phyloP scores from a whole-genome alignment of 768 basidiomycete species.

The Heimioporus sp. region DNA sequence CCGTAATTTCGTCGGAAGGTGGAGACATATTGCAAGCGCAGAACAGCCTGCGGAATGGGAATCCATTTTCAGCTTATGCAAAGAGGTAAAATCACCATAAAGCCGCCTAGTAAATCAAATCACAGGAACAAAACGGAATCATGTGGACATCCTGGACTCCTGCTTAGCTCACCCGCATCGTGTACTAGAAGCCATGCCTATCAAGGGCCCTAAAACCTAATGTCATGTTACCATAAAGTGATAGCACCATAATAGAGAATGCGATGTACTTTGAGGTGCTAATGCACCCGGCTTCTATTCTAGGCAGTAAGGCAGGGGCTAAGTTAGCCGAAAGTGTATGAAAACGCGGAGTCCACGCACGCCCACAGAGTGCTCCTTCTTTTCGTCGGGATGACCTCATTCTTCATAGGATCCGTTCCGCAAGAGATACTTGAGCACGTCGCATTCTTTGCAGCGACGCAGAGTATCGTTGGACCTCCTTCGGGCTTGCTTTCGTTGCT shows the following conservation, averaged over 20 bases:
- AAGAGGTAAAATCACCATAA: constrained; percentile 28
- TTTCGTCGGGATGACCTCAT: constrained; percentile 12
- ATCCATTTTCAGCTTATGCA: constrained; percentile 51
- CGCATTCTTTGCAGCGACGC: constrained; percentile 60
- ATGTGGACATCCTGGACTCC: no score
- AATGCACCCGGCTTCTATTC: no score
- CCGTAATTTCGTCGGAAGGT: constrained; percentile 51
- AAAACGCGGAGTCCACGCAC: neutral
- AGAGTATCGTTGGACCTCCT: constrained; percentile 57
- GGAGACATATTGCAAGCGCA: constrained; percentile 35
- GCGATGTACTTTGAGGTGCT: neutral
- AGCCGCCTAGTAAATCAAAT: neutral
- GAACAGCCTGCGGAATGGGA: constrained; percentile 44
- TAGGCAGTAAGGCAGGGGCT: no score
- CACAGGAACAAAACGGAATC: neutral
- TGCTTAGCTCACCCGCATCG: neutral
- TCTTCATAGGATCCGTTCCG: constrained; percentile 47
- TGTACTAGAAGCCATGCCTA: neutral
- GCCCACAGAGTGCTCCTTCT: neutral
- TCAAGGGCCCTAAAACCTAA: neutral
- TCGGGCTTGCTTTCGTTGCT: constrained; percentile 57
- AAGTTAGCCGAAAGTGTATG: no score
- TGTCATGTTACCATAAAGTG: neutral
- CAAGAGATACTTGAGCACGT: constrained; percentile 80
- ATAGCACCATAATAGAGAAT: neutral